phyloP scores from a whole-genome alignment of 495 filamentous ascomycete species.

The Hypoxylon fuscum region DNA sequence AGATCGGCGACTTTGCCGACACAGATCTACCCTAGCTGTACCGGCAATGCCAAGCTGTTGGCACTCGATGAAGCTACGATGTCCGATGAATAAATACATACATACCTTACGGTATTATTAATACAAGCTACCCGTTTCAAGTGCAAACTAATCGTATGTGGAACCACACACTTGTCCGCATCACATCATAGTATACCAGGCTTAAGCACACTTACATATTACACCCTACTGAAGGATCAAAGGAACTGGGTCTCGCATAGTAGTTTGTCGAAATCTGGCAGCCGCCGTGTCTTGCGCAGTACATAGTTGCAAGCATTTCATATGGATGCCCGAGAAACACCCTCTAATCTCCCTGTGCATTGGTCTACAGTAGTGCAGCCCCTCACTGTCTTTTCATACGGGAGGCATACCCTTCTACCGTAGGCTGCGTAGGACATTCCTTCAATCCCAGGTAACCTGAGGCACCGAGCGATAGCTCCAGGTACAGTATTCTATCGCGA shows the following conservation, averaged over 20 bases:
- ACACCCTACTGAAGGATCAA: too few relatives aligned
- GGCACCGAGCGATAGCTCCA: too few relatives aligned
- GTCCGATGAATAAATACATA: too few relatives aligned
- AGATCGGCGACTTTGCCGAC: conserved; percentile 9
- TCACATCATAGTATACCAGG: not conserved
- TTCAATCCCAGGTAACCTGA: too few relatives aligned
- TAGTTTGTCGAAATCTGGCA: conserved; percentile 17
- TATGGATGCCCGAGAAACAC: not conserved
- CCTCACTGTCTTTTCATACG: not conserved
- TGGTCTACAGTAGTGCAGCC: conserved; percentile 23
- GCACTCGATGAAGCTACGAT: too few relatives aligned
- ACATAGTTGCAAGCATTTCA: conserved; percentile 3
- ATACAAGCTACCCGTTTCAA: not conserved
- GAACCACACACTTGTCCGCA: not conserved
- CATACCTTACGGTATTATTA: not conserved
- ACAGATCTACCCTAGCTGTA: conserved; percentile 13
- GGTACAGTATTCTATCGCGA: conserved; percentile 4
- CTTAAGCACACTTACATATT: too few relatives aligned
- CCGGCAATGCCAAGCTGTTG: conserved; percentile 6
- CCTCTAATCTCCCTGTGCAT: conserved; percentile 10
- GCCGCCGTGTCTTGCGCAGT: conserved; percentile 18
- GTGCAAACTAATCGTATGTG: not conserved
- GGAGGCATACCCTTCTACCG: conserved; percentile 6
- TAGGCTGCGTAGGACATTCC: too few relatives aligned
- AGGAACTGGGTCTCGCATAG: not conserved